Base-by-base conservation (phyloP, 768 basidiomycete species). In the Leccinum disarticulatum region DNA sequence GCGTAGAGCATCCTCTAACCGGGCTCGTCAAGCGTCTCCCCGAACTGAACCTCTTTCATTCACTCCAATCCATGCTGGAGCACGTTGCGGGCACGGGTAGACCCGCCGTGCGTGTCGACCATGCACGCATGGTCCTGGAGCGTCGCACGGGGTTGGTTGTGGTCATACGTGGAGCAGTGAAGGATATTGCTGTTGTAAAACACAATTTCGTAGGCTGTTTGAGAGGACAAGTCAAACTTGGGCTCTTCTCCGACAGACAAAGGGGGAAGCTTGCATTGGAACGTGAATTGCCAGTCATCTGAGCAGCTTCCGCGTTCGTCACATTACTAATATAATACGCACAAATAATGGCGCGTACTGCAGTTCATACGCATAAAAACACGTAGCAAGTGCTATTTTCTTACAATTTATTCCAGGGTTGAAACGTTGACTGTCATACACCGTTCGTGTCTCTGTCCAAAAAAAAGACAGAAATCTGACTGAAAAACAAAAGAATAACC, bases 181-280 rank as follows among this genome's bases (percentile, higher is more conserved):
- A 92, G 76, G 58, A 91, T 86, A 68, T 92, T 91, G 63, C 81
- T 84, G 67, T 90, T 89, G 70, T 92, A 91, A 71, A 92, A 91
- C 25, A 88, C 87, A 0, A 87, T 87, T 59, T 92, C 86, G 0
- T 89, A 88, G 0, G 85, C 88, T 59, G 43, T 59, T 22, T n/a
- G 14, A 11, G 41, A 4, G n/a, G 4, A 19, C 41, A 10, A 43
- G 41, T 43, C 41, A 43, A 10, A n/a, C n/a, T 43, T 43, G n/a
- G 41, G 17, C 17, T 41, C 38, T 17, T 7, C n/a, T n/a, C n/a
- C 6, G n/a, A 43, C n/a, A 43, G 9, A 43, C 41, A 43, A 19
- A 3, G 38, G 8, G n/a, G 3, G 8, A 4, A 72, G n/a, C 81
- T 60, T 67, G 85, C 87, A 80, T 64, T 84, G 75, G 6, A 91